These are phyloP conservation scores for Phaeosphaeria sp. DNA, from an alignment of 2,329 filamentous ascomycete species.

Conservation along the genomic window DNA sequence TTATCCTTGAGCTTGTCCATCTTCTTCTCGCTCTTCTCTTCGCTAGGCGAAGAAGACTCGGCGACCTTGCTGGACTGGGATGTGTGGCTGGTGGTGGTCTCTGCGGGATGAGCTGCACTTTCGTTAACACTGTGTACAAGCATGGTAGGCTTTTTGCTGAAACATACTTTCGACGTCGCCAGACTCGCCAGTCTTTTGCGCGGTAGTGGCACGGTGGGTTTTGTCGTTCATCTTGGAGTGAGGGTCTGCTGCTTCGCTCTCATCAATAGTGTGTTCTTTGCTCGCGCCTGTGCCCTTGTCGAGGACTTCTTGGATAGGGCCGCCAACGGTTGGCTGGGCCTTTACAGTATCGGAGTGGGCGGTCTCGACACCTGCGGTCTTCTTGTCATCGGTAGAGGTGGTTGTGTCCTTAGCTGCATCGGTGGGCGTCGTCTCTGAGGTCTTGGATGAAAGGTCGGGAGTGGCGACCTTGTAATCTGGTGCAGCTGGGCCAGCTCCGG, in stretches of 20 bases:
- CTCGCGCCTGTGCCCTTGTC: not conserved
- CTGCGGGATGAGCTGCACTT: conserved; percentile 58
- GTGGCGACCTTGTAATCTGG: conserved; percentile 16
- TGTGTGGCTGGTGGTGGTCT: conserved; percentile 57
- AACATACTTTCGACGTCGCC: conserved; percentile 55
- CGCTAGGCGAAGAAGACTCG: conserved; percentile 22
- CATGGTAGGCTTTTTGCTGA: conserved; percentile 30
- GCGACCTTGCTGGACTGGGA: conserved; percentile 27
- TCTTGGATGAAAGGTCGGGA: conserved; percentile 4
- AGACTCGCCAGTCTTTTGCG: conserved; percentile 71
- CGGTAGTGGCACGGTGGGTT: conserved; percentile 52
- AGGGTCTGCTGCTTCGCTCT: conserved; percentile 45
- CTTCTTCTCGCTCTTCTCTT: conserved; percentile 54
- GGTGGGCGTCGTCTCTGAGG: conserved; percentile 8
- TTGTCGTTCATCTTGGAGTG: conserved; percentile 7
- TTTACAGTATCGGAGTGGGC: not conserved
- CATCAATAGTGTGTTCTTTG: conserved; percentile 31
- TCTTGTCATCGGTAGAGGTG: conserved; percentile 23
- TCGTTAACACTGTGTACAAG: conserved; percentile 42
- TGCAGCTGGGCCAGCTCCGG: conserved; percentile 24
- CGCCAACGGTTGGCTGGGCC: not conserved
- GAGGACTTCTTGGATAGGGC: conserved; percentile 1
- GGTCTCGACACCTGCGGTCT: not conserved
- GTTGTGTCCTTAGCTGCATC: conserved; percentile 14
- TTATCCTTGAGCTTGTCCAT: conserved; percentile 63